phyloP scores from a whole-genome alignment of 1,284 basidiomycete species.

The Lentinula novae-zelandiae region DNA sequence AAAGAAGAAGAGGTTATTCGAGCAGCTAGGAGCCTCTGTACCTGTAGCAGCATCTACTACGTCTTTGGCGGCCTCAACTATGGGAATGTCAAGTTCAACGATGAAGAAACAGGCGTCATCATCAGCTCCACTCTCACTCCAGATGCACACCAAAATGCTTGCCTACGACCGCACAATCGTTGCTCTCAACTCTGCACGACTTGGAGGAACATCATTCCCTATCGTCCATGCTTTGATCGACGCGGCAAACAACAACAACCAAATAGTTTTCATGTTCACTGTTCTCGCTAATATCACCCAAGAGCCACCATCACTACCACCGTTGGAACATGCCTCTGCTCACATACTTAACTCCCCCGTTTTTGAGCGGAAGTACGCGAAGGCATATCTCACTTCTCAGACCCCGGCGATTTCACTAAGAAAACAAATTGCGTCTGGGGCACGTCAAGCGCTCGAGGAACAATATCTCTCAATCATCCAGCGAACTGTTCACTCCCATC shows the following conservation, averaged over 20 bases:
- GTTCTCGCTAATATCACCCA: constrained; percentile 67
- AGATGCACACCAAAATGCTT: constrained; percentile 94
- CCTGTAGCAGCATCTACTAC: constrained; percentile 15
- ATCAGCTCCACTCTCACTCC: constrained; percentile 44
- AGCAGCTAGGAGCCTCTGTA: constrained; percentile 77
- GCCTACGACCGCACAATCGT: constrained; percentile 82
- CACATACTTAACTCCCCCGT: constrained; percentile 73
- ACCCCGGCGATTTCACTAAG: constrained; percentile 61
- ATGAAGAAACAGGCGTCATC: background rate
- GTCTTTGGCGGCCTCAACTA: background rate
- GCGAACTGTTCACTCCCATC: constrained; percentile 78
- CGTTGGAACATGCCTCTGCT: constrained; percentile 71
- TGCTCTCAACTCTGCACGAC: constrained; percentile 70
- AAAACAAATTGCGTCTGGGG: constrained; percentile 69
- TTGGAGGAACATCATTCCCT: constrained; percentile 71
- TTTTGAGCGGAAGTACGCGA: constrained; percentile 71
- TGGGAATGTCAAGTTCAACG: background rate
- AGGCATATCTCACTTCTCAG: constrained; percentile 67
- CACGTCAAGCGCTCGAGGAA: constrained; percentile 73
- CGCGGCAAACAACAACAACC: constrained; percentile 47
- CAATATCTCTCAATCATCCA: constrained; percentile 88
- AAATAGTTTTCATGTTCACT: constrained; percentile 54
- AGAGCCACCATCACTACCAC: constrained; percentile 66
- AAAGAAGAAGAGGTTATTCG: constrained; percentile 86
- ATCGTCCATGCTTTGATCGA: constrained; percentile 68